phyloP scores from a whole-genome alignment of 495 filamentous ascomycete genomes.

The Chaetomidium leptoderma region DNA sequence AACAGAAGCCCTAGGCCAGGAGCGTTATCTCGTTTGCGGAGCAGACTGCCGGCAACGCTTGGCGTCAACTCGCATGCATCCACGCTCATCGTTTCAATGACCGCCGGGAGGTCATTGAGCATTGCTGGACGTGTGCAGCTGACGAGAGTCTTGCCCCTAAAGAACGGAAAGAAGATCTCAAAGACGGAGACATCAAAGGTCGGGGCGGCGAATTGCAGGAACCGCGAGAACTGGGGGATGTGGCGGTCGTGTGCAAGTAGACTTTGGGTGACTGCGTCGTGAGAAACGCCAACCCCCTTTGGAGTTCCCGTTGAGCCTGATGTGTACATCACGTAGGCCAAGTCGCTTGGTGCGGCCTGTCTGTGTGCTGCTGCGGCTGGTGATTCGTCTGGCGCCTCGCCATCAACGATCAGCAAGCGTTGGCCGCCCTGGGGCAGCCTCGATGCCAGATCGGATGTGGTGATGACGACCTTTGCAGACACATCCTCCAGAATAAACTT shows the following conservation, averaged over 20 bases:
- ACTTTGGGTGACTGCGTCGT: constrained; percentile 69
- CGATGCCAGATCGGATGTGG: constrained; percentile 35
- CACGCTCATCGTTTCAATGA: constrained; percentile 59
- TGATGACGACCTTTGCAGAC: constrained; percentile 52
- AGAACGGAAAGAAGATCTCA: constrained; percentile 80
- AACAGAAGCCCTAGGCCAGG: constrained; percentile 62
- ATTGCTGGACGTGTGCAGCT: constrained; percentile 59
- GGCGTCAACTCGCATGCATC: constrained; percentile 82
- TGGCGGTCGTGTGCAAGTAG: constrained; percentile 71
- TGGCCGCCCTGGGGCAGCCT: constrained; percentile 26
- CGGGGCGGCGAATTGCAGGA: constrained; percentile 81
- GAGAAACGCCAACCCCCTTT: constrained; percentile 77
- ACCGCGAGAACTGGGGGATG: constrained; percentile 67
- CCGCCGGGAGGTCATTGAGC: constrained; percentile 63
- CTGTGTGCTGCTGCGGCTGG: neutral
- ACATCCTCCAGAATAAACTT: constrained; percentile 71
- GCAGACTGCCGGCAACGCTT: constrained; percentile 66
- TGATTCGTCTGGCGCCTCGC: neutral
- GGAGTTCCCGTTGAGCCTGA: constrained; percentile 84
- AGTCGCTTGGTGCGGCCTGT: constrained; percentile 34
- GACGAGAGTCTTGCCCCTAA: constrained; percentile 65
- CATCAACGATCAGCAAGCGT: constrained; percentile 29
- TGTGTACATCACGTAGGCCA: constrained; percentile 90
- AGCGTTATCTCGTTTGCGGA: constrained; percentile 56
- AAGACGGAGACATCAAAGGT: constrained; percentile 89